Evolutionary conservation across 225 moss, liverwort and hornwort genomes (phyloP), one percentile per base, ranked within the genome.

Genomic region (Physcomitrium patens): DNA sequence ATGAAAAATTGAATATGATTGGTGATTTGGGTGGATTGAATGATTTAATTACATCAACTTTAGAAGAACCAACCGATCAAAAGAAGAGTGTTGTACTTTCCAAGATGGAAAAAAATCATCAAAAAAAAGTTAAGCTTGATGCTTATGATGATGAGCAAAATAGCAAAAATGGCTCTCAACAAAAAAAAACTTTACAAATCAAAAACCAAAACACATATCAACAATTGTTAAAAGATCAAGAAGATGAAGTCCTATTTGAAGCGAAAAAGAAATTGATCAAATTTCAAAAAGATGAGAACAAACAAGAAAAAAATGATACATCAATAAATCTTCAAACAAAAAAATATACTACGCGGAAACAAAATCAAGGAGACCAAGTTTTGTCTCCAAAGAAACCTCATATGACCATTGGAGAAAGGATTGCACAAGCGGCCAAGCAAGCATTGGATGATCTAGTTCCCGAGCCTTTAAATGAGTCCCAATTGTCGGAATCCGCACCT

Each of bases 401-500:
- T 68, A 0, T 75, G 18, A 80, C 78, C 7, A 63, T 83, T n/a
- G 64, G 0, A 5, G 77, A 86, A 0, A 79, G 72, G 54, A 70
- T 79, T 79, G 28, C 73, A 27, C 78, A 81, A 65, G 69, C 69
- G 66, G 49, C 83, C 9, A 80, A 86, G 10, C 86, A 73, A 69
- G 76, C 86, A 23, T 10, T 83, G 12, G 89, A 91, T 72, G 94
- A 92, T 51, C 75, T 86, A 13, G 26, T 84, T 59, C 96, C 92
- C 3, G 89, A 97, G 45, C 89, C 91, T 63, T 86, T 97, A 53
- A 78, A 87, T 8, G 91, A 97, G 73, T 83, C 82, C 54, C 82
- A 92, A 63, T 83, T 87, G 79, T 80, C 41, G 1, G 92, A 97
- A 69, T 78, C 84, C 53, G 68, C 79, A 42, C 79, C 82, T 27